phyloP scores from a whole-genome alignment of 1,284 basidiomycete genomes.

The Malassezia arunalokei region DNA sequence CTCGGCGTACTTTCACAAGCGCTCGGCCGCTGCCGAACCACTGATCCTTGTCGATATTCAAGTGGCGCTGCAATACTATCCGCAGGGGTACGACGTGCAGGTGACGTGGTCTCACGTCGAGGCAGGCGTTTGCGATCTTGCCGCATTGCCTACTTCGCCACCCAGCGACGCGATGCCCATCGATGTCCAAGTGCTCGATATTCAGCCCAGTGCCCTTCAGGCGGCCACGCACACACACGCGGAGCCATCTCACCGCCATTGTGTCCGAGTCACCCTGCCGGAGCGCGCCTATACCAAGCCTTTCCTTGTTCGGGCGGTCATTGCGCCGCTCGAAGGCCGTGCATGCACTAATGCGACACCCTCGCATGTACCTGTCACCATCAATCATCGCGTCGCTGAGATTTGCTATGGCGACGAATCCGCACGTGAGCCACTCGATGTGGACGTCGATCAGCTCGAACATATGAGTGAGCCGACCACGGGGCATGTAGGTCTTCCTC shows the following conservation, averaged over 20 bases:
- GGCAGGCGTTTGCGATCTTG: not conserved
- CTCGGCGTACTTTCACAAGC: conserved; percentile 4
- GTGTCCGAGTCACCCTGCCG: conserved; percentile 27
- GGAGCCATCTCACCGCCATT: conserved; percentile 34
- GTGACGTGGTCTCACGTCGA: conserved; percentile 17
- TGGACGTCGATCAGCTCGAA: conserved; percentile 6
- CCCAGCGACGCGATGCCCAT: conserved; percentile 21
- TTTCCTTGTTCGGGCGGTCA: conserved; percentile 20
- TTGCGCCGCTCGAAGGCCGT: conserved; percentile 9
- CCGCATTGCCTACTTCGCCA: not conserved
- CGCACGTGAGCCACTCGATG: not conserved
- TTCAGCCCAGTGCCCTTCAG: conserved; percentile 40
- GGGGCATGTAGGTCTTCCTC: conserved; percentile 4
- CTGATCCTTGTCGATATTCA: conserved; percentile 35
- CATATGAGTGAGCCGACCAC: not conserved
- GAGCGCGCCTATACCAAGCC: not conserved
- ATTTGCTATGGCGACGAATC: conserved; percentile 13
- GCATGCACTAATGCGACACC: not conserved
- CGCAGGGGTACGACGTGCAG: conserved; percentile 36
- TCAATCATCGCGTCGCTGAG: conserved; percentile 15
- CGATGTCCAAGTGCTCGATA: conserved; percentile 26
- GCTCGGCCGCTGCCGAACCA: conserved; percentile 19
- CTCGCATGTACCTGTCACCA: conserved; percentile 14
- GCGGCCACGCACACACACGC: conserved; percentile 37
- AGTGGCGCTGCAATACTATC: conserved; percentile 39